Evolutionary conservation across 257 asterid genomes (phyloP), one percentile per base, ranked within the genome.

Genomic region (Prunella vulgaris): DNA sequence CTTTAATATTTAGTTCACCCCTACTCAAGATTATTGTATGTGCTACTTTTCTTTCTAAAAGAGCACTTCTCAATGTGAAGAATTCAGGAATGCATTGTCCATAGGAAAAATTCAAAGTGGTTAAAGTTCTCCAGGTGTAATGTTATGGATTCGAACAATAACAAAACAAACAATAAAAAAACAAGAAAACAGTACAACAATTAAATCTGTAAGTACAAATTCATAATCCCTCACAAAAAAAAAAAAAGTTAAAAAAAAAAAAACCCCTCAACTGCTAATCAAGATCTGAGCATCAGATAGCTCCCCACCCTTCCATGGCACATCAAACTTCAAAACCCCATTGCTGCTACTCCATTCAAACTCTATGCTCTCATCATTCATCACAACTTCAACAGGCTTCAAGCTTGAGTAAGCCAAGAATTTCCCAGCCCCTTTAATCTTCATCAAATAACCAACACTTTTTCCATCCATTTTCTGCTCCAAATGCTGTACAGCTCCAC

Each of bases 331-430:
- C 62, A 78, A 35, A 20, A 60, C 33, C 15, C 84, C 79, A 59
- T 80, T 69, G 17, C 54, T 21, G 5, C 53, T 2, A 8, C 33
- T 72, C 86, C 86, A 82, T 53, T 79, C 73, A 60, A 82, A 82
- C 13, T 52, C 72, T 10, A 52, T 25, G 5, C 22, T 54, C 62
- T 74, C 78, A 25, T 49, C 44, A 68, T 79, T 66, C 80, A 76
- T 58, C 42, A 32, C 57, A 5, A 79, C 68, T 58, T 67, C 30
- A 60, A 2, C 25, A 5, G 84, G 86, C 61, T 71, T 63, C 37
- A 70, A n/a, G 53, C 74, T 78, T n/a, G 86, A 79, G 72, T 82
- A 82, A 60, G 82, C 78, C 76, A 82, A 70, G 66, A 82, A 76
- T 66, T 52, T 76, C 2, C 86, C 84, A 15, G 60, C 63, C 69